Percentiles rank a stretch among this genome's conserved stretches.
Conservation (phyloP, 805 yeast genomes). For the Ascoidea asiatica region DNA sequence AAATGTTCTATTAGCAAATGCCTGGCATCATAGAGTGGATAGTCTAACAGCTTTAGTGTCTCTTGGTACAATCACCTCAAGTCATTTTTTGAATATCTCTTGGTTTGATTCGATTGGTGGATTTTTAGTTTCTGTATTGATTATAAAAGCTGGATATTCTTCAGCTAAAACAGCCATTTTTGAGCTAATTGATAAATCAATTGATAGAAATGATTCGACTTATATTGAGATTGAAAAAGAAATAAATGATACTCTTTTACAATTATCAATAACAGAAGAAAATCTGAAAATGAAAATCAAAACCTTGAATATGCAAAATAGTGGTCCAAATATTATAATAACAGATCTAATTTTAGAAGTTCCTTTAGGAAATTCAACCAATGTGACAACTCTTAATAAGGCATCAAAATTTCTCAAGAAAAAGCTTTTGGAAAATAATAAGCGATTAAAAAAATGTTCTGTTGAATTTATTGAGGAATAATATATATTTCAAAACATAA, state of each 20-base stretch:
- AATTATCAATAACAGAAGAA: slow-evolving; percentile 25
- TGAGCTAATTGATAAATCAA: slow-evolving; percentile 69
- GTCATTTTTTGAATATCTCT: slow-evolving; percentile 60
- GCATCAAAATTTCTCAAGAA: slow-evolving; percentile 16
- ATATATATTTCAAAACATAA: too few species aligned
- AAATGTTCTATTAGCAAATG: slow-evolving; percentile 87
- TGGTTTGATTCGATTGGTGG: slow-evolving; percentile 95
- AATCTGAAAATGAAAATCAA: slow-evolving; percentile 21
- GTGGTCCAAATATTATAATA: slow-evolving; percentile 43
- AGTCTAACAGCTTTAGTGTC: slow-evolving; percentile 89
- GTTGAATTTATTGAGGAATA: slow-evolving; percentile 7
- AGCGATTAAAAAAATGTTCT: slow-evolving; percentile 8
- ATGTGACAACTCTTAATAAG: slow-evolving; percentile 25
- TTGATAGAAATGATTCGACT: slow-evolving; percentile 34
- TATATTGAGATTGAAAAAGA: slow-evolving; percentile 29
- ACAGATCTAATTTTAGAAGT: slow-evolving; percentile 21
- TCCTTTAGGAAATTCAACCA: slow-evolving; percentile 32
- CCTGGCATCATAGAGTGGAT: slow-evolving; percentile 98
- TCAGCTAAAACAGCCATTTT: slow-evolving; percentile 57
- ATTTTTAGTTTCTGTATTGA: slow-evolving; percentile 64
- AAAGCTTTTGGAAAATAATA: slow-evolving; percentile 5
- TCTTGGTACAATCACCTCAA: slow-evolving; percentile 73
- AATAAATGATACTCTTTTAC: slow-evolving; percentile 21
- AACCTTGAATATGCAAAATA: slow-evolving; percentile 33
- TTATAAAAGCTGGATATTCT: slow-evolving; percentile 72